These are phyloP conservation scores for Leccinum fibrillosum DNA, from an alignment of 768 basidiomycete species.

Conservation along the genomic window DNA sequence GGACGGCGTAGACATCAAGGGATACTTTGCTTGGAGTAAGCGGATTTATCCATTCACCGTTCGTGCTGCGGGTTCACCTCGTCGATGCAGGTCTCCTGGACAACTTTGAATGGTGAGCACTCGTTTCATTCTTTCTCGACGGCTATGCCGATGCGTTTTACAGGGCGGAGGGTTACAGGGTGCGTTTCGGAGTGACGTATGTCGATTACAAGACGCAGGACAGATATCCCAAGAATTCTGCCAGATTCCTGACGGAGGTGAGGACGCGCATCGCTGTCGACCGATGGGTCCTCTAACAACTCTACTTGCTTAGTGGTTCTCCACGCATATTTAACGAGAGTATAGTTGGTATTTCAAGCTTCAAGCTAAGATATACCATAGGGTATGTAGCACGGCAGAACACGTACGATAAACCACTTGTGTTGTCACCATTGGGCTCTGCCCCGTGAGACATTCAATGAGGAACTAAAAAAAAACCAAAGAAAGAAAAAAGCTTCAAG, in stretches of 20 bases:
- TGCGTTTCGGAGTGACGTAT: slow-evolving; percentile 72
- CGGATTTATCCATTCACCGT: slow-evolving; percentile 2
- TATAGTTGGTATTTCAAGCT: neutral
- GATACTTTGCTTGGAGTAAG: slow-evolving; percentile 75
- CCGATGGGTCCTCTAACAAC: neutral
- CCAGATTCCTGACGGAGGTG: slow-evolving; percentile 57
- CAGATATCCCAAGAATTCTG: slow-evolving; percentile 65
- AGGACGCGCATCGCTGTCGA: slow-evolving; percentile 4
- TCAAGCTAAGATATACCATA: neutral
- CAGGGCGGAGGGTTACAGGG: slow-evolving; percentile 64
- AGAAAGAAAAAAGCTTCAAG: neutral
- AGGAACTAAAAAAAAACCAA: neutral
- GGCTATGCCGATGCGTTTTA: neutral
- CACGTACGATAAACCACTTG: neutral
- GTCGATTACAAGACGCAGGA: slow-evolving; percentile 71
- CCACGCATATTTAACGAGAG: neutral
- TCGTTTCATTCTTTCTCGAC: neutral
- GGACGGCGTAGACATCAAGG: slow-evolving; percentile 64
- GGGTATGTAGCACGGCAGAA: neutral
- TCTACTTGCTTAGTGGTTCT: slow-evolving; percentile 2
- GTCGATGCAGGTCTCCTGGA: slow-evolving; percentile 55
- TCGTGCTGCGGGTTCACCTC: neutral
- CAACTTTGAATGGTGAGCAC: slow-evolving; percentile 65
- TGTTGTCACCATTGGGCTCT: neutral
- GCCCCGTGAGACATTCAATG: neutral